These are phyloP conservation scores for Globisporangium cederbergense DNA, from an alignment of 352 stramenopile genomes.

Conservation along the genomic window DNA sequence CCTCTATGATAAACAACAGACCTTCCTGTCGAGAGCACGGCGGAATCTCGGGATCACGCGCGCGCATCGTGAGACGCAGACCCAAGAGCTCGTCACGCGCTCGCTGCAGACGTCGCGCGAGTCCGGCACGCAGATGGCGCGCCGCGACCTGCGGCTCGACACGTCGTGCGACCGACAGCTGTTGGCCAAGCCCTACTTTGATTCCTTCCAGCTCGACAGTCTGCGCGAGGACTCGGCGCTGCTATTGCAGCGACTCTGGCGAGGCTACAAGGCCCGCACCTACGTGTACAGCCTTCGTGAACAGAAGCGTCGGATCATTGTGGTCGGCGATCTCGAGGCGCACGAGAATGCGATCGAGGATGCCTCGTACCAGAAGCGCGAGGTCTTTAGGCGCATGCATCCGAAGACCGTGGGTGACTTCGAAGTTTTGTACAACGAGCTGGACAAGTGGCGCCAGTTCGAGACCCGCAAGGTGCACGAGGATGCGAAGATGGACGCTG, in stretches of 20 bases:
- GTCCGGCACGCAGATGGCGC: conserved; percentile 88
- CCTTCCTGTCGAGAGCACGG: conserved; percentile 44
- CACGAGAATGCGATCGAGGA: conserved; percentile 52
- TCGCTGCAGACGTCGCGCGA: conserved; percentile 87
- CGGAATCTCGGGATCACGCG: conserved; percentile 32
- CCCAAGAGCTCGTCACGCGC: conserved; percentile 66
- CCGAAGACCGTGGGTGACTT: conserved; percentile 81
- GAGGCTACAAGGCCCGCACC: conserved; percentile 63
- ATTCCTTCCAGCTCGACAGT: conserved; percentile 85
- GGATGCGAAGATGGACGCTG: conserved; percentile 25
- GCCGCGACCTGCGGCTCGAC: conserved; percentile 72
- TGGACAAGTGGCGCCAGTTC: conserved; percentile 89
- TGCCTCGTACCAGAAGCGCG: conserved; percentile 45
- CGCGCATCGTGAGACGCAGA: conserved; percentile 88
- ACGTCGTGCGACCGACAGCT: conserved; percentile 57
- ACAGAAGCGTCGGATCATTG: conserved; percentile 27
- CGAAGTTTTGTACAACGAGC: conserved; percentile 92
- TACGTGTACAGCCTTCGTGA: conserved; percentile 50
- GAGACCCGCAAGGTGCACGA: conserved; percentile 79
- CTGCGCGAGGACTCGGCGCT: conserved; percentile 71
- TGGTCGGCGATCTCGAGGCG: conserved; percentile 36
- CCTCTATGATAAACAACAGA: conserved; percentile 22
- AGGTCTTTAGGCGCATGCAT: conserved; percentile 88
- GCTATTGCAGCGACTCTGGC: conserved; percentile 87
- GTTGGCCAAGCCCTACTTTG: conserved; percentile 80